Base-by-base conservation (phyloP, 148 eudicot genomes). In the Cornus suecica region DNA sequence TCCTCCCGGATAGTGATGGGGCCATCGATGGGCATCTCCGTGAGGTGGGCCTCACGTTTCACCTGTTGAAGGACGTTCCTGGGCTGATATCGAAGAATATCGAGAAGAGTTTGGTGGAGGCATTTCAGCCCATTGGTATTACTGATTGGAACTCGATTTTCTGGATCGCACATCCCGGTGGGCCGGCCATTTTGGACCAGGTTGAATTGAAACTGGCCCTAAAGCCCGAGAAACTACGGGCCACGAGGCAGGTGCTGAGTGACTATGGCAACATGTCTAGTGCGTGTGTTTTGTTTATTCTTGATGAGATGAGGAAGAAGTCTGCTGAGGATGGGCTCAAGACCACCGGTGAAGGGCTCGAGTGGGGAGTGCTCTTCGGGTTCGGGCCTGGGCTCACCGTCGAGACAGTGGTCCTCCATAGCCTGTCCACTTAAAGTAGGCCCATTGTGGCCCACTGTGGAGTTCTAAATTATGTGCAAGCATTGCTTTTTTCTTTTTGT, bases 321-420 rank as follows among this genome's bases (percentile, higher is more conserved):
- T 79, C 82, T 0, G 52, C 51, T 4, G 62, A 20, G 31, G 41
- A 79, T 1, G 74, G 82, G 78, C 31, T 69, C 62, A 60, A 68
- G 66, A 79, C 82, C 28, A 69, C 70, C 8, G 80, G 80, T 8
- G 80, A 77, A n/a, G 80, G 80, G 68, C 74, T 77, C 61, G 80
- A 77, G 69, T 79, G 82, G 82, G 82, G 82, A 22, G 82, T 79
- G 27, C 48, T 79, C 8, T 69, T 79, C 26, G 82, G 78, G 70
- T 74, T 79, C 0, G 82, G 82, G 13, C 82, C 82, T 0, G 82
- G 82, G 29, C 74, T 74, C 41, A 74, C 78, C 0, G 70, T 79
- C 3, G 82, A 79, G 37, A 69, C 82, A 5, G 78, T 79, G 5
- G 74, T 74, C 16, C 74, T 74, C 24, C 78, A 74, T 30, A 63